These are phyloP conservation scores for Typha latifolia DNA, from an alignment of 176 grass and related monocot species.

Conservation along the genomic window DNA sequence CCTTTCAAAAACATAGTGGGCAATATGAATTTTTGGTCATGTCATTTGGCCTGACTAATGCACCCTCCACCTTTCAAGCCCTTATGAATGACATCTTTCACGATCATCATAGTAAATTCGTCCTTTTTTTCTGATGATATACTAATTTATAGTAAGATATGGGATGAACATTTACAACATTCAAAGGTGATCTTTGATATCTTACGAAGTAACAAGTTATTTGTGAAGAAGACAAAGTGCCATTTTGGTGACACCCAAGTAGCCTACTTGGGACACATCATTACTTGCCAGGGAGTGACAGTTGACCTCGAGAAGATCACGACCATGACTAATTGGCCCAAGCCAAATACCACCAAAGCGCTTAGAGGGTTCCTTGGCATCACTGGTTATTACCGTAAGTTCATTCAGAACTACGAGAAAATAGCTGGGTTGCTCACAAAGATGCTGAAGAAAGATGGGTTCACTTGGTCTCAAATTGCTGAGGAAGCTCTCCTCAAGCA, in stretches of 20 bases:
- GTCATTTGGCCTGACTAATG: too few relatives aligned
- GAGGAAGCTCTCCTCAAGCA: background rate
- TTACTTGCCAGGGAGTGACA: background rate
- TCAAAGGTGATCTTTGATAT: too few relatives aligned
- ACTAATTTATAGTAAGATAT: too few relatives aligned
- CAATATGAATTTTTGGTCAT: too few relatives aligned
- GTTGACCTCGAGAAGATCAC: background rate
- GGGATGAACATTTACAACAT: too few relatives aligned
- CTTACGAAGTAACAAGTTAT: too few relatives aligned
- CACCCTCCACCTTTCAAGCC: too few relatives aligned
- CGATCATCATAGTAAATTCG: too few relatives aligned
- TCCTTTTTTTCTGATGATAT: too few relatives aligned
- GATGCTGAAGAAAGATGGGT: background rate
- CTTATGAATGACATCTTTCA: too few relatives aligned
- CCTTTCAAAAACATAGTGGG: too few relatives aligned
- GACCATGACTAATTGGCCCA: background rate
- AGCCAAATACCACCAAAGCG: background rate
- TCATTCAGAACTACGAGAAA: background rate
- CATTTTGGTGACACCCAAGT: background rate
- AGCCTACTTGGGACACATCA: background rate
- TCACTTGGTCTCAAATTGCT: background rate
- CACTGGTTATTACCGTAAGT: background rate
- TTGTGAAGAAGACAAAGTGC: background rate
- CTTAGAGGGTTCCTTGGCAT: background rate
- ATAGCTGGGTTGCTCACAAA: background rate